Conservation (phyloP, 768 basidiomycete species). For the Sistotremastrum niveocremeum region DNA sequence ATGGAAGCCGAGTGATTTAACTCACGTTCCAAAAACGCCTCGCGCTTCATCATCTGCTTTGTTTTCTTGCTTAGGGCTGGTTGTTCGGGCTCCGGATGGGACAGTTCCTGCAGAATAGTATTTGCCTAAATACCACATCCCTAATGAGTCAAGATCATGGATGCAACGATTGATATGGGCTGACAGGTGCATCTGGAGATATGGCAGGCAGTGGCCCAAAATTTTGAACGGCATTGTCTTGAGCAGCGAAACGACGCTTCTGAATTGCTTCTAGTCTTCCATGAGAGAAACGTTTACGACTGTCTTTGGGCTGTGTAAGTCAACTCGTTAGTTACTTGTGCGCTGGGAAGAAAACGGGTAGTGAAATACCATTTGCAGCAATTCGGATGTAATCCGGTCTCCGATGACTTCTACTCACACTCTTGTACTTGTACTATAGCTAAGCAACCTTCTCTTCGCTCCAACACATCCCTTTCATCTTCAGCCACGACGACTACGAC, state of each 20-base stretch:
- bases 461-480: too few relatives aligned
- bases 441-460: too few relatives aligned
- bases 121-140: constrained; percentile 6
- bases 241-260: constrained; percentile 36
- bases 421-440: too few relatives aligned
- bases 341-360: too few relatives aligned
- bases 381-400: too few relatives aligned
- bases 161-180: neutral
- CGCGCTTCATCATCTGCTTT: constrained; percentile 50
- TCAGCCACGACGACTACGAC: too few relatives aligned
- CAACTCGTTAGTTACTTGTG: neutral
- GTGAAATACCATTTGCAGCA: too few relatives aligned
- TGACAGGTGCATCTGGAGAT: neutral
- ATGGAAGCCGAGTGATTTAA: neutral
- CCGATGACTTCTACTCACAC: too few relatives aligned
- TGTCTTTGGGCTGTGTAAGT: constrained; percentile 14
- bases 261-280: constrained; percentile 35
- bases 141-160: too few relatives aligned
- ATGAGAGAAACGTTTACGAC: constrained; percentile 34
- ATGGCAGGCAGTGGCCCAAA: constrained; percentile 24
- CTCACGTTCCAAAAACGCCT: constrained; percentile 56
- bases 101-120: constrained; percentile 22
- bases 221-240: constrained; percentile 33
- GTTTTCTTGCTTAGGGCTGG: constrained; percentile 43
- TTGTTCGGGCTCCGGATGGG: constrained; percentile 13